Evolutionary conservation across 2,329 filamentous ascomycete species (phyloP).

Genomic region (Macrophomina pseudophaseolina): DNA sequence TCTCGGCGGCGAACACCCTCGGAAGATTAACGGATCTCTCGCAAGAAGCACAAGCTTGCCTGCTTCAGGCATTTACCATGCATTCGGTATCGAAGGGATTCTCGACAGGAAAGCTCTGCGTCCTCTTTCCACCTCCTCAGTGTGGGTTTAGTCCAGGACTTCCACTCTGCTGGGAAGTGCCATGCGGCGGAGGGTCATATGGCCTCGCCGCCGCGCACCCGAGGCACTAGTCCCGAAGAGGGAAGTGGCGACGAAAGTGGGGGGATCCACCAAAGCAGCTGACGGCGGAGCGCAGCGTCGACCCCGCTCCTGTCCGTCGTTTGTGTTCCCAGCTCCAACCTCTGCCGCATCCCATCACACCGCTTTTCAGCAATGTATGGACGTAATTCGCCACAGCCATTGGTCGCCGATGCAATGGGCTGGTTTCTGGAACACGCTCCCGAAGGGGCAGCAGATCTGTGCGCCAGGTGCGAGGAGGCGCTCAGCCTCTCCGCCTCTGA

Average conservation of each 20-base stretch:
- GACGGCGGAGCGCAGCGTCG: neutral
- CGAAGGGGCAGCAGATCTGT: neutral
- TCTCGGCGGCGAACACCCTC: too few relatives aligned
- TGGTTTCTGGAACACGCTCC: slow-evolving; percentile 3
- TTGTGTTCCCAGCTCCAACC: neutral
- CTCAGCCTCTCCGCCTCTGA: neutral
- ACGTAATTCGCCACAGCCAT: neutral
- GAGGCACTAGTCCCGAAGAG: neutral
- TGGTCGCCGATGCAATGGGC: neutral
- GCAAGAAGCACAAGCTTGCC: too few relatives aligned
- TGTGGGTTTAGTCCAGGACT: too few relatives aligned
- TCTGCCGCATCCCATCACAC: neutral
- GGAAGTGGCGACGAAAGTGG: neutral
- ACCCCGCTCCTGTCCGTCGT: neutral
- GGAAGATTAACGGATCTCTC: too few relatives aligned
- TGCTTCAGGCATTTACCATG: too few relatives aligned
- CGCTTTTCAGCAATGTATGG: neutral
- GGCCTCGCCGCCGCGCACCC: neutral
- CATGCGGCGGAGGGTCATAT: too few relatives aligned
- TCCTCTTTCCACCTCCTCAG: too few relatives aligned
- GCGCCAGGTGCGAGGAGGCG: neutral
- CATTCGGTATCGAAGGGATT: too few relatives aligned
- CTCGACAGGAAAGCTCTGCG: too few relatives aligned
- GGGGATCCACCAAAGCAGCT: neutral
- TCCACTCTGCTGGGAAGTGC: too few relatives aligned